Evolutionary conservation across 2,329 filamentous ascomycete genomes (phyloP).

Genomic region (Colletotrichum spaethianum): DNA sequence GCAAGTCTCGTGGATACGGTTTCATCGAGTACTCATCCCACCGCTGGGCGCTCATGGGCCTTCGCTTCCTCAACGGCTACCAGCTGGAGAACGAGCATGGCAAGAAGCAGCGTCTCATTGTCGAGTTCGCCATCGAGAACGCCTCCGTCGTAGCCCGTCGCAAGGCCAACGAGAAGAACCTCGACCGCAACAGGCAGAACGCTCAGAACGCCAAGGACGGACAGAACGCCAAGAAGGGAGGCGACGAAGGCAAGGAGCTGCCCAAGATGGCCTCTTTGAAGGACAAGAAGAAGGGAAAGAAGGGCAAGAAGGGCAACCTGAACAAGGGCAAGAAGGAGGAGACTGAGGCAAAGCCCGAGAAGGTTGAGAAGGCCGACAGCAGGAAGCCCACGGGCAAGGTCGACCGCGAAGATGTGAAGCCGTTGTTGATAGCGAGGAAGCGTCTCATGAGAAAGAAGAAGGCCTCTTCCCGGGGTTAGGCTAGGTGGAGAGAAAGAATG

Average conservation of each 20-base stretch:
- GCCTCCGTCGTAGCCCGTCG: constrained; percentile 92
- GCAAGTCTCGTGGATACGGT: constrained; percentile 91
- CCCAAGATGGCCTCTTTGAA: constrained; percentile 51
- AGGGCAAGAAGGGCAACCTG: constrained; percentile 46
- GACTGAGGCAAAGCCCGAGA: constrained; percentile 45
- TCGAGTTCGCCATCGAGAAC: constrained; percentile 98
- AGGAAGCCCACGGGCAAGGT: constrained; percentile 43
- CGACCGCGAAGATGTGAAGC: constrained; percentile 61
- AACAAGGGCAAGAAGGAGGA: constrained; percentile 53
- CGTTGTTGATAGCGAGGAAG: constrained; percentile 89
- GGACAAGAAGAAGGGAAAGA: constrained; percentile 54
- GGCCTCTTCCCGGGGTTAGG: constrained; percentile 54
- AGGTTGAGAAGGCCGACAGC: constrained; percentile 32
- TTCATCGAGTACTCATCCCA: constrained; percentile 98
- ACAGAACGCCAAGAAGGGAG: constrained; percentile 48
- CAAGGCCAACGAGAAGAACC: constrained; percentile 53
- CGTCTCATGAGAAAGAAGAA: constrained; percentile 83
- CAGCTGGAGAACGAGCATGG: constrained; percentile 73
- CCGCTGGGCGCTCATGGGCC: constrained; percentile 92
- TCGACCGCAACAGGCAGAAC: constrained; percentile 42
- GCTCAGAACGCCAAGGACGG: constrained; percentile 44
- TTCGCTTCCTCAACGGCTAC: constrained; percentile 92
- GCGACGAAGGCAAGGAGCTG: constrained; percentile 48
- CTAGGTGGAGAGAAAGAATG: not conserved
- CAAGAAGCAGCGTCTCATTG: constrained; percentile 90